Base-by-base conservation (phyloP, 768 basidiomycete species). In the Naganishia antarctica region DNA sequence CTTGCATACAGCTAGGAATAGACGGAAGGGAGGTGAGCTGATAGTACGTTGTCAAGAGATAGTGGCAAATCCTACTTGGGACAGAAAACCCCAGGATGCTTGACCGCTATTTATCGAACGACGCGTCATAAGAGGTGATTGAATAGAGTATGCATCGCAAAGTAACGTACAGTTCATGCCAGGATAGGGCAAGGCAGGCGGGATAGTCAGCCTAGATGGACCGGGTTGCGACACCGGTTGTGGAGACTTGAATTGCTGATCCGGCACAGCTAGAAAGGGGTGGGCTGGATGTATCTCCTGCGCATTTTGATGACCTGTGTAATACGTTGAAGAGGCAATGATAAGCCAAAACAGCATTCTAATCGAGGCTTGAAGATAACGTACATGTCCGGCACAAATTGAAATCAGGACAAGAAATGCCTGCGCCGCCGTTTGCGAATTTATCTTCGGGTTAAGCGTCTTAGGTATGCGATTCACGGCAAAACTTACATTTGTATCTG, bases 251-350 rank as follows among this genome's bases (percentile, higher is more conserved):
- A n/a, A n/a, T n/a, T 31, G 32, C 69, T 81, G 83, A 68, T 89
- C 88, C n/a, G 86, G 86, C 5, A 92, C 83, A 9, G 84, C 82
- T 21, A 93, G 79, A 81, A 94, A 96, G 1, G 88, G 85, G 71
- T 97, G 91, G 0, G 84, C 83, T 0, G 92, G 93, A 71, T 97
- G 92, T 16, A 94, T 83, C 70, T 92, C 90, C 68, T 93, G 89
- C 12, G 92, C 91, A 78, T 89, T 74, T 21, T 71, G 71, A 57
- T 75, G 72, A 85, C 72, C 91, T 91, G 67, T 49, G 60, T 61
- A n/a, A 28, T 28, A 9, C 16, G 26, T 0, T 4, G 5, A 57
- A 6, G 29, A n/a, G 21, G 25, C n/a, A 59, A 23, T 13, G 18
- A 28, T 37, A 12, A 25, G 25, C 44, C 44, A 18, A n/a, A 28